A percentile compares a stretch with the other conserved stretches of the same genome.
These are phyloP conservation scores for Opeltia flavorubescens DNA, from an alignment of 495 filamentous ascomycete species.

Conservation along the genomic window DNA sequence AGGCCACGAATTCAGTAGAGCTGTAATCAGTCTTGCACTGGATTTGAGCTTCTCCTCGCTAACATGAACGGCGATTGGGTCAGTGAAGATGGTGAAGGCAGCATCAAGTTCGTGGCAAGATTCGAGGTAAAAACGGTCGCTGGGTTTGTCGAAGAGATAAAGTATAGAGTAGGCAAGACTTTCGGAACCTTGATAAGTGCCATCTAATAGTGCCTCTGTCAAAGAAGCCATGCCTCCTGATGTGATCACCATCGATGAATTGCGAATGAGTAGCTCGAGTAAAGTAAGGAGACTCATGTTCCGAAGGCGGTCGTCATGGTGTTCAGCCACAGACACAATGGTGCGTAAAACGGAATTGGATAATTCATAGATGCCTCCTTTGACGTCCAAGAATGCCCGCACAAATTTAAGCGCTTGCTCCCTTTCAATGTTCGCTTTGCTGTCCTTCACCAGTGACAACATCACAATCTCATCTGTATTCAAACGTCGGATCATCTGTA, in stretches of 20 bases:
- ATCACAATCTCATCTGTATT: conserved; percentile 90
- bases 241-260: conserved; percentile 61
- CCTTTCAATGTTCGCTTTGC: conserved; percentile 87
- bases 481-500: conserved; percentile 72
- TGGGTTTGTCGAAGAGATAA: conserved; percentile 75
- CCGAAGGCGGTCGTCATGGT: conserved; percentile 71
- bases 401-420: conserved; percentile 97
- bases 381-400: conserved; percentile 87
- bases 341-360: conserved; percentile 74
- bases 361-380: conserved; percentile 79
- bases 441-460: conserved; percentile 82
- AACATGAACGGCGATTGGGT: conserved; percentile 51
- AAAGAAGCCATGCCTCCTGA: conserved; percentile 72
- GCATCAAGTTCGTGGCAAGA: conserved; percentile 70
- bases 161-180: conserved; percentile 72
- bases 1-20: conserved; percentile 89
- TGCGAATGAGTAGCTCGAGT: conserved; percentile 76
- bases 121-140: conserved; percentile 61
- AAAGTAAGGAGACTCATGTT: conserved; percentile 86
- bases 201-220: conserved; percentile 76
- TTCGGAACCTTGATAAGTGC: conserved; percentile 81
- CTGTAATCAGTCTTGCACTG: conserved; percentile 71
- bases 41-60: conserved; percentile 66
- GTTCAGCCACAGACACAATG: conserved; percentile 80
- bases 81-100: conserved; percentile 79